These are phyloP conservation scores for Polytolypa hystricis DNA, from an alignment of 2,329 filamentous ascomycete genomes.

Conservation along the genomic window DNA sequence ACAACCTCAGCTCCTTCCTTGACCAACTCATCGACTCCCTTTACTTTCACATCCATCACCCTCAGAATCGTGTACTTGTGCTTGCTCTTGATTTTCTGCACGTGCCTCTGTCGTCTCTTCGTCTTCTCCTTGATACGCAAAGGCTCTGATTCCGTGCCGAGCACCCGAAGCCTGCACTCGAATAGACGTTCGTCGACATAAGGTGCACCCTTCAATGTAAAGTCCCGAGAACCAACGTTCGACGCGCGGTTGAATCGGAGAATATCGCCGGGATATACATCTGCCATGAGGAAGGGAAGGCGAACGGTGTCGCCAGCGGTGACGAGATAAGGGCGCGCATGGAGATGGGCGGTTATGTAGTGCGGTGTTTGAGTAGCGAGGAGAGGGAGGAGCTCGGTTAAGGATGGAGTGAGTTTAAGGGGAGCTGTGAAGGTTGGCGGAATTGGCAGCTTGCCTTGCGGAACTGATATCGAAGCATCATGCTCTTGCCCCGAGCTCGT, in stretches of 20 bases:
- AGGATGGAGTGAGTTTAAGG: slow-evolving; percentile 30
- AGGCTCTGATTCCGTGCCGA: slow-evolving; percentile 74
- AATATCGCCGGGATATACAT: slow-evolving; percentile 68
- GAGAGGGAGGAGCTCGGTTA: slow-evolving; percentile 33
- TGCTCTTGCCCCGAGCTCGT: slow-evolving; percentile 9
- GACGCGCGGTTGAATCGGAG: slow-evolving; percentile 79
- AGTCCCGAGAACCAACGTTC: slow-evolving; percentile 75
- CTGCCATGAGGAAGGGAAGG: slow-evolving; percentile 68
- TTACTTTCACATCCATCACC: slow-evolving; percentile 70
- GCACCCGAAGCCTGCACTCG: slow-evolving; percentile 72
- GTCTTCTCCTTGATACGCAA: slow-evolving; percentile 69
- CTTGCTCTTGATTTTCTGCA: slow-evolving; percentile 75
- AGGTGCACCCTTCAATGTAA: slow-evolving; percentile 71
- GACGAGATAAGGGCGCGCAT: slow-evolving; percentile 40
- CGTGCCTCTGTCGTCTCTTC: slow-evolving; percentile 58
- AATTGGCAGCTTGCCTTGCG: slow-evolving; percentile 23
- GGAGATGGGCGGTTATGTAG: slow-evolving; percentile 38
- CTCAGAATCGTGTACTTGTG: slow-evolving; percentile 76
- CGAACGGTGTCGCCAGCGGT: slow-evolving; percentile 60
- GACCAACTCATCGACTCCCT: slow-evolving; percentile 44
- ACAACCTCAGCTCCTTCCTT: slow-evolving; percentile 30
- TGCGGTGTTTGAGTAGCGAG: slow-evolving; percentile 35
- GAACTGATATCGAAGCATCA: slow-evolving; percentile 9
- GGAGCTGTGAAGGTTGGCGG: slow-evolving; percentile 27
- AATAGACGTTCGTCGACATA: slow-evolving; percentile 77